Evolutionary conservation across 305 asterid genomes (phyloP).

Genomic region (Solanum chacoense): DNA sequence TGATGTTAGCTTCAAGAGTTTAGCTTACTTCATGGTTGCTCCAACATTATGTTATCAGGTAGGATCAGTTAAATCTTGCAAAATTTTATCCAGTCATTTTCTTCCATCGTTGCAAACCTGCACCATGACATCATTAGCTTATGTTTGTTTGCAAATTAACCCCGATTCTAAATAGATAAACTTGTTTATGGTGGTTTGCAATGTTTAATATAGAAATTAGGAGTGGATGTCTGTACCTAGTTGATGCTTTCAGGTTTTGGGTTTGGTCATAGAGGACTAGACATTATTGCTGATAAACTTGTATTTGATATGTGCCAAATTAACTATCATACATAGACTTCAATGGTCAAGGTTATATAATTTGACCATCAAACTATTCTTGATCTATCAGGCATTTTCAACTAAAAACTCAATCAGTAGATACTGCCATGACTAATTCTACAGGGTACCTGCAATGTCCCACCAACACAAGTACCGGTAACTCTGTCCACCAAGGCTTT

Average conservation of each 20-base stretch:
- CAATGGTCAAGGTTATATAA: neutral
- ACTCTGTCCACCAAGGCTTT: neutral
- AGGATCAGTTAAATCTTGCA: slow-evolving; percentile 1
- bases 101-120: neutral
- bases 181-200: neutral
- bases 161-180: neutral
- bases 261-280: neutral
- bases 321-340: neutral
- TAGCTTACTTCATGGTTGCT: slow-evolving; percentile 71
- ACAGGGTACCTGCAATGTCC: neutral
- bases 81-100: neutral
- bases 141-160: neutral
- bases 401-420: neutral
- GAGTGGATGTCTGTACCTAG: neutral
- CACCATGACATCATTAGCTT: neutral
- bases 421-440: neutral
- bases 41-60: slow-evolving; percentile 91
- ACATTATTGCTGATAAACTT: neutral
- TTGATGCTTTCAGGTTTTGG: neutral
- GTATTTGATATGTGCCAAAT: neutral
- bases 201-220: neutral
- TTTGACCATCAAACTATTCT: neutral
- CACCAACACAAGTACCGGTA: neutral
- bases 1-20: slow-evolving; percentile 53
- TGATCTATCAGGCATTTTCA: neutral